Conservation (phyloP, 108 stramenopile genomes). For the Pseudonitzschia multistriata region DNA sequence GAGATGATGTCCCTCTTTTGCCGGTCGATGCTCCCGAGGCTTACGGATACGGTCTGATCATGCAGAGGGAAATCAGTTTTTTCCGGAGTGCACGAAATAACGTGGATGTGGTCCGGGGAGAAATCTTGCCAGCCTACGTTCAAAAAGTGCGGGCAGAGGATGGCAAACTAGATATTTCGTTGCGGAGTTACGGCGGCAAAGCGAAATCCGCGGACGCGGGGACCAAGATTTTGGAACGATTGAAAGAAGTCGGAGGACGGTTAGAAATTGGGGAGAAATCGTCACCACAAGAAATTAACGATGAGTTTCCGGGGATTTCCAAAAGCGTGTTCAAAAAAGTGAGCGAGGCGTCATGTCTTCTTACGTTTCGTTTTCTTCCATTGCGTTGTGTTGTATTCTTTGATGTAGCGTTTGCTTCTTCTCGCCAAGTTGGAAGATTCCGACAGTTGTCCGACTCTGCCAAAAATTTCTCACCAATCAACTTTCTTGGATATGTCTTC, state of each 20-base stretch:
- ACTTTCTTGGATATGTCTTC: neutral
- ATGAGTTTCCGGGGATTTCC: conserved; percentile 65
- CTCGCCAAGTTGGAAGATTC: neutral
- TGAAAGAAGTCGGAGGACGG: conserved; percentile 40
- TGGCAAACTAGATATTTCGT: conserved; percentile 60
- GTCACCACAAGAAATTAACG: conserved; percentile 62
- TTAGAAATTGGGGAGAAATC: conserved; percentile 78
- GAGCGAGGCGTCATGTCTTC: no score
- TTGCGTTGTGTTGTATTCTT: neutral
- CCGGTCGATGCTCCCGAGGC: conserved; percentile 57
- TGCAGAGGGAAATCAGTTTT: conserved; percentile 73
- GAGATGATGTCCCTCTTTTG: conserved; percentile 41
- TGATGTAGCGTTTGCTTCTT: neutral
- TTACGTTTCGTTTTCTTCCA: neutral
- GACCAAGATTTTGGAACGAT: conserved; percentile 50
- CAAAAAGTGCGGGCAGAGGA: conserved; percentile 65
- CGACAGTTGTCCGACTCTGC: neutral
- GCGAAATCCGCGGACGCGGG: conserved; percentile 61
- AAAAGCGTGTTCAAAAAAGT: conserved; percentile 40
- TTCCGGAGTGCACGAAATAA: conserved; percentile 67
- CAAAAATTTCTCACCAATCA: neutral
- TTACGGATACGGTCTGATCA: conserved; percentile 66
- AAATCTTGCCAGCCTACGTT: conserved; percentile 72
- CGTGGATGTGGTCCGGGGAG: conserved; percentile 72
- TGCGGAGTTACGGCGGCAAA: conserved; percentile 69